Conservation (phyloP, 148 eudicot genomes). For the Suaeda aralocaspica region DNA sequence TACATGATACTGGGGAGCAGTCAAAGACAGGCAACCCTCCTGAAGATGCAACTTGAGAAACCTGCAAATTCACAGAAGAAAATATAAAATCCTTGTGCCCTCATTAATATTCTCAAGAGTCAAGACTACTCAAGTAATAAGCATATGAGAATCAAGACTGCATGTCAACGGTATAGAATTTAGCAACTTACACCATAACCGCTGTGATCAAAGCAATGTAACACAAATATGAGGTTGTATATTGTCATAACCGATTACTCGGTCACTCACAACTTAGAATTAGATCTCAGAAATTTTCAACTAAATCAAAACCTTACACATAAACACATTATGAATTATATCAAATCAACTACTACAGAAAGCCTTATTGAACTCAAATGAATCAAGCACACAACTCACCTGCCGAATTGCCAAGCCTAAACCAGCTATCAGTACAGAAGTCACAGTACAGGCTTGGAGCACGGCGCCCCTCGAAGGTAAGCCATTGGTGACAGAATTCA, state of each 20-base stretch:
- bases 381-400: slow-evolving; percentile 48
- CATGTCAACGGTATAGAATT: background rate
- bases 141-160: background rate
- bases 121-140: background rate
- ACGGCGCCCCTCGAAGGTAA: slow-evolving; percentile 62
- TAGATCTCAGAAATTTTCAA: background rate
- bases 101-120: background rate
- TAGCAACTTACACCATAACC: background rate
- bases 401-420: slow-evolving; percentile 63
- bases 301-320: background rate
- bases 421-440: slow-evolving; percentile 73
- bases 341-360: background rate
- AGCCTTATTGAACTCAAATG: background rate
- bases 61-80: slow-evolving; percentile 37
- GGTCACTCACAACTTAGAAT: background rate
- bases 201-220: background rate
- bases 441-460: slow-evolving; percentile 73
- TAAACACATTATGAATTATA: background rate
- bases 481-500: slow-evolving; percentile 18
- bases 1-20: slow-evolving; percentile 72
- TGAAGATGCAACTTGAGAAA: slow-evolving; percentile 66
- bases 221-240: background rate
- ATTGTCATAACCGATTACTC: no score
- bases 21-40: slow-evolving; percentile 74
- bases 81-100: background rate